These are phyloP conservation scores for Pisolithus tinctorius DNA, from an alignment of 768 basidiomycete species.

Conservation along the genomic window DNA sequence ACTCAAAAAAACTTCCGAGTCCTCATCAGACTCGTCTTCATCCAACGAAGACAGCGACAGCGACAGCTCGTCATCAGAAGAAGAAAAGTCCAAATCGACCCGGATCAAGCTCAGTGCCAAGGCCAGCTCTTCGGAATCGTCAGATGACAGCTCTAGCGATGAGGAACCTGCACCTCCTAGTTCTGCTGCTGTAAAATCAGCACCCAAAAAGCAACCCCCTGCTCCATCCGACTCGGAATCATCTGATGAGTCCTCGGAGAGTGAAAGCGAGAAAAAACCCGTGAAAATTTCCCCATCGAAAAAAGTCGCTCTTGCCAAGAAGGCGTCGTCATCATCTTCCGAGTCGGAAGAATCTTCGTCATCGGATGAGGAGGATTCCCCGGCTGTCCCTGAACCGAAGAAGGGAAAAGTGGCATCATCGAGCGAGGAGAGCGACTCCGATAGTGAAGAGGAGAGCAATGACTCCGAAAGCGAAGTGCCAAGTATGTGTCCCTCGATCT, in stretches of 20 bases:
- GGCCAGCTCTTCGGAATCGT: slow-evolving; percentile 10
- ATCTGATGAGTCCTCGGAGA: slow-evolving; percentile 10
- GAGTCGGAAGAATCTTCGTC: too few species aligned
- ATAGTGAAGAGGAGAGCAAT: slow-evolving; percentile 13
- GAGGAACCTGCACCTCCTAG: background rate
- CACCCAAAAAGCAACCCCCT: background rate
- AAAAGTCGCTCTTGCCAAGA: too few species aligned
- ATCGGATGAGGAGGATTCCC: background rate
- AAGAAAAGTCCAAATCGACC: slow-evolving; percentile 17
- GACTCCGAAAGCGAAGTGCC: slow-evolving; percentile 4
- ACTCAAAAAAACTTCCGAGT: background rate
- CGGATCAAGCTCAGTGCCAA: slow-evolving; percentile 9
- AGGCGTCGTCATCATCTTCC: too few species aligned
- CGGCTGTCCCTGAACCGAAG: background rate
- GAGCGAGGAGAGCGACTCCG: slow-evolving; percentile 14
- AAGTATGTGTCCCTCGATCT: slow-evolving; percentile 3
- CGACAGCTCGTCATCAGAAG: slow-evolving; percentile 21
- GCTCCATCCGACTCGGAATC: background rate
- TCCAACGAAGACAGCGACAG: slow-evolving; percentile 17
- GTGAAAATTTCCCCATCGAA: too few species aligned
- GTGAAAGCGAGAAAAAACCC: background rate
- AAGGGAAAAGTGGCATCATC: background rate
- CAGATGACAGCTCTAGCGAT: slow-evolving; percentile 9
- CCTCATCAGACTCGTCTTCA: background rate
- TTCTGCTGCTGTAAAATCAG: background rate